Conservation (phyloP, 768 basidiomycete species). For the Cubamyces sp. region DNA sequence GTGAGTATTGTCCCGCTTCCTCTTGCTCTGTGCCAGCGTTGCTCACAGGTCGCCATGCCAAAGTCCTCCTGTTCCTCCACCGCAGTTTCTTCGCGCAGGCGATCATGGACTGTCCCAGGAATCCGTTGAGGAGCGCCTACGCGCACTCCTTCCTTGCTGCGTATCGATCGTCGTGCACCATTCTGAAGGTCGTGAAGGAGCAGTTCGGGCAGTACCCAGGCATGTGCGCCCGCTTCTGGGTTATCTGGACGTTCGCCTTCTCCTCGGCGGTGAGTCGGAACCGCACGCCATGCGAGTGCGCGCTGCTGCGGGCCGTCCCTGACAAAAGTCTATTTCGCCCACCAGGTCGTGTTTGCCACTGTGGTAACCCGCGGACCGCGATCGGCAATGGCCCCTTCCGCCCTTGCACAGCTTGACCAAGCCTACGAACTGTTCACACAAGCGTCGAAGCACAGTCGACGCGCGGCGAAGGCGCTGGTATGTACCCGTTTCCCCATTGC, state of each 20-base stretch:
- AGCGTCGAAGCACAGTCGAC: slow-evolving; percentile 58
- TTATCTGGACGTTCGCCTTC: slow-evolving; percentile 62
- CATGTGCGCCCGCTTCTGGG: slow-evolving; percentile 65
- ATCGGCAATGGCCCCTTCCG: slow-evolving; percentile 66
- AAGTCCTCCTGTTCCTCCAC: slow-evolving; percentile 68
- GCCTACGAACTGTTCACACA: slow-evolving; percentile 69
- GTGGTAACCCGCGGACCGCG: slow-evolving; percentile 76
- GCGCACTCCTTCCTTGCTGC: slow-evolving; percentile 74
- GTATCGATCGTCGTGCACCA: slow-evolving; percentile 68
- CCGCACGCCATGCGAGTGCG: not conserved
- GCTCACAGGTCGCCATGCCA: not conserved
- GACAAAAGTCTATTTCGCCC: slow-evolving; percentile 62
- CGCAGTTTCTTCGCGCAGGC: slow-evolving; percentile 75
- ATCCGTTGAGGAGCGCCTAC: slow-evolving; percentile 70
- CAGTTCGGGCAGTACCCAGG: slow-evolving; percentile 60
- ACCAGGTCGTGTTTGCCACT: slow-evolving; percentile 77
- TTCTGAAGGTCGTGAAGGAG: slow-evolving; percentile 53
- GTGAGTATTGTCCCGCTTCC: slow-evolving; percentile 44
- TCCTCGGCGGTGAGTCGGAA: slow-evolving; percentile 37
- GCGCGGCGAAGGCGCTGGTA: slow-evolving; percentile 70
- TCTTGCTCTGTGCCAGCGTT: slow-evolving; percentile 35
- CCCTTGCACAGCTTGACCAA: slow-evolving; percentile 71
- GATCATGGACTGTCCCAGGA: slow-evolving; percentile 66
- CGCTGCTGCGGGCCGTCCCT: slow-evolving; percentile 12
- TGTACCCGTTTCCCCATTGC: not conserved